Evolutionary conservation across 2,329 filamentous ascomycete genomes (phyloP).

Genomic region (Akanthomyces uredinophilus): DNA sequence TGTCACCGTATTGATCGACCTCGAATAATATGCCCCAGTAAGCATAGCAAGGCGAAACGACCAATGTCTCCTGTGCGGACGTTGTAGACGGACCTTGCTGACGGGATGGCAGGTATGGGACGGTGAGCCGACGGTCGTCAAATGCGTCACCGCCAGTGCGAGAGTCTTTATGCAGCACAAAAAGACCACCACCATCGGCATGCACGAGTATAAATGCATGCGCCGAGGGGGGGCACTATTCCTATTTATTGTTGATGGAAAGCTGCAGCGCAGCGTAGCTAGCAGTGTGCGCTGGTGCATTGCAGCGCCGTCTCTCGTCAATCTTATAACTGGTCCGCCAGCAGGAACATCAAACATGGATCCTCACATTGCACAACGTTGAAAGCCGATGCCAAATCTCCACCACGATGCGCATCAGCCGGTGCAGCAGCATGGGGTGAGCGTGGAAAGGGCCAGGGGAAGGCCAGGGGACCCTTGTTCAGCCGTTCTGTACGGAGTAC

Average conservation of each 20-base stretch:
- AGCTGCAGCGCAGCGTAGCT: not conserved
- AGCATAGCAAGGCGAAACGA: no score
- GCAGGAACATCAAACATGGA: not conserved
- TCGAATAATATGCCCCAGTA: not conserved
- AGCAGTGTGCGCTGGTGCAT: not conserved
- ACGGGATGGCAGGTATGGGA: not conserved
- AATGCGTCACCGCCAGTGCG: not conserved
- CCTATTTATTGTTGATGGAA: not conserved
- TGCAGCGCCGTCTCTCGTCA: not conserved
- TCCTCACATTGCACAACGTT: not conserved
- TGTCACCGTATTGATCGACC: not conserved
- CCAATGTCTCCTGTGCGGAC: not conserved
- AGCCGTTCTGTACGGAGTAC: not conserved
- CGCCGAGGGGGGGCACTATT: not conserved
- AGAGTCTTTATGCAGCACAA: not conserved
- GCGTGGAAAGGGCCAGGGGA: not conserved
- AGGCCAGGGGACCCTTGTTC: not conserved
- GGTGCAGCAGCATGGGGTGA: not conserved
- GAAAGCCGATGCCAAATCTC: not conserved
- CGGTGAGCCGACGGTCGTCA: not conserved
- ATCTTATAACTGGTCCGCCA: not conserved
- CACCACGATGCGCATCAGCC: not conserved
- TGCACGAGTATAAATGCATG: not conserved
- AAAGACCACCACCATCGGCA: not conserved
- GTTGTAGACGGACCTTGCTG: not conserved